Evolutionary conservation across 257 asterid species (phyloP).

Genomic region (Gardenia jasminoides): DNA sequence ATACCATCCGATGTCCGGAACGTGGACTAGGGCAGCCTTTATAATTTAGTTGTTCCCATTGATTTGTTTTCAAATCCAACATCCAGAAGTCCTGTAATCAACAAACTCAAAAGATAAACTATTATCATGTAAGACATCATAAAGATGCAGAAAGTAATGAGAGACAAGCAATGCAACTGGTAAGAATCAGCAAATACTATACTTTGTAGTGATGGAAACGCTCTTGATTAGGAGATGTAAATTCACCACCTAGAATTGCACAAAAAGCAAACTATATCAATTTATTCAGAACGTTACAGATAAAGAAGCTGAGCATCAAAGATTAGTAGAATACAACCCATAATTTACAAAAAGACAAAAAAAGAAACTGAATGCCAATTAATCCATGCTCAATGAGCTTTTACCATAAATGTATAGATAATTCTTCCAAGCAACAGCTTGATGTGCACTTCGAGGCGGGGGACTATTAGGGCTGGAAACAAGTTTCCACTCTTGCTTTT

Average conservation of each 20-base stretch:
- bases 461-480: conserved; percentile 96
- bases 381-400: conserved; percentile 3
- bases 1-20: conserved; percentile 96
- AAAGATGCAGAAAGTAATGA: background rate
- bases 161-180: background rate
- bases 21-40: conserved; percentile 99
- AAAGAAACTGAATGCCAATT: background rate
- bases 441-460: conserved; percentile 99
- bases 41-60: conserved; percentile 97
- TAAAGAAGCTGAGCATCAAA: background rate
- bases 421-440: conserved; percentile 95
- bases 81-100: conserved; percentile 87
- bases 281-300: background rate
- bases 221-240: conserved; percentile 99
- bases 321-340: too few species aligned
- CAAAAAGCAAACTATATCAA: conserved; percentile 5
- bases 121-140: conserved; percentile 3
- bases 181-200: background rate
- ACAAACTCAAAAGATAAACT: conserved; percentile 18
- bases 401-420: conserved; percentile 83
- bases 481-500: conserved; percentile 90
- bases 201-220: conserved; percentile 99
- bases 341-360: too few species aligned
- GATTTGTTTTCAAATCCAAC: conserved; percentile 93
- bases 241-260: conserved; percentile 80